Conservation (phyloP, 495 filamentous ascomycete genomes). For the Aspergillus sclerotioniger region DNA sequence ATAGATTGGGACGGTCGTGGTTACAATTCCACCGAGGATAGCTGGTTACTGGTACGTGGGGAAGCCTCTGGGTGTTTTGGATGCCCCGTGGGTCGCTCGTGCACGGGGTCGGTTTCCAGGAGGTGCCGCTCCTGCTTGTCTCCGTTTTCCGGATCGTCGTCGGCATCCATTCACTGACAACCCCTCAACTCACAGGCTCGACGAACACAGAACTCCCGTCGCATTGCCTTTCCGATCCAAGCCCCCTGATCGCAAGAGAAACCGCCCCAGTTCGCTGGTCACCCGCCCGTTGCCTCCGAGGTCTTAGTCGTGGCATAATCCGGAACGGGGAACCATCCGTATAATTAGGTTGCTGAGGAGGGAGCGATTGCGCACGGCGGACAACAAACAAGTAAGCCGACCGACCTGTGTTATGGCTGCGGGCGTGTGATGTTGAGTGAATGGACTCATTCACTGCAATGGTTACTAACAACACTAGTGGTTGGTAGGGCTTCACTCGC, state of each 20-base stretch:
- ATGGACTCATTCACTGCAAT: slow-evolving; percentile 2
- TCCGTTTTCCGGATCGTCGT: slow-evolving; percentile 6
- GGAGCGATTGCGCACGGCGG: background rate
- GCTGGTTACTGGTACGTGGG: slow-evolving; percentile 1
- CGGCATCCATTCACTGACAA: slow-evolving; percentile 11
- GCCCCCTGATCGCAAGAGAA: background rate
- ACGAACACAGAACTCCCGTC: background rate
- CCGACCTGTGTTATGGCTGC: background rate
- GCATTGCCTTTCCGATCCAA: background rate
- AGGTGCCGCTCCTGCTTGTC: slow-evolving; percentile 12
- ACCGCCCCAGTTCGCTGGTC: background rate
- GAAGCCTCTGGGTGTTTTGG: background rate
- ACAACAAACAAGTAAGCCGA: slow-evolving; percentile 4
- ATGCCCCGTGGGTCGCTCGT: slow-evolving; percentile 3
- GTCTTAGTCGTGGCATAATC: background rate
- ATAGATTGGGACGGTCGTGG: background rate
- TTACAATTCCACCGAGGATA: background rate
- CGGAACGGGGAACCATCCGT: background rate
- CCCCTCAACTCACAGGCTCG: background rate
- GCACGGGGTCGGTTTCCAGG: slow-evolving; percentile 9
- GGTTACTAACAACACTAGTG: slow-evolving; percentile 19
- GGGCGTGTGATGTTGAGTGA: background rate
- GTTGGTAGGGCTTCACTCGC: slow-evolving; percentile 24
- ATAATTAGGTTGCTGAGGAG: background rate
- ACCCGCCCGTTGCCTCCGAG: background rate